Evolutionary conservation across 345 rosid genomes (phyloP), one percentile per base, ranked within the genome.

Genomic region (Mangifera indica): DNA sequence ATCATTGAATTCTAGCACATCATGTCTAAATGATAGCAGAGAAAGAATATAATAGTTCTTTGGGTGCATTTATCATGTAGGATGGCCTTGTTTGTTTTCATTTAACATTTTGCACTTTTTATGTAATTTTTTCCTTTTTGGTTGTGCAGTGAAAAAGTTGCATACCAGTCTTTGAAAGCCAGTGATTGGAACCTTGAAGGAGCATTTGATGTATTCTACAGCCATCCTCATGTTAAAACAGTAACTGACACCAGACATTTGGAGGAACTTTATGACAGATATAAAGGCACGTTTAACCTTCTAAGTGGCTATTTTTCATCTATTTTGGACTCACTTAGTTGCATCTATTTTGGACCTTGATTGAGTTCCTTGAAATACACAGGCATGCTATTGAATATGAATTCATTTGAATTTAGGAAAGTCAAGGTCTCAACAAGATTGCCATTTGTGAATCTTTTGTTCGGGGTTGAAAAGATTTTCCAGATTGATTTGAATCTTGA

Each of bases 141-240:
- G 37, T 63, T 55, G 60, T 82, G 89, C 87, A 95, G 99, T 74
- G 99, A 95, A 72, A 95, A 90, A 80, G 74, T 66, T 78, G 93
- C 99, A 25, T 79, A 88, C 77, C 98, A 89, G 81, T 86, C 94
- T 77, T 84, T 95, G 79, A 92, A 90, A 83, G 89, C 91, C 22
- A 89, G 93, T 57, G 97, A 95, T 60, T 95, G 99, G 99, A 90
- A 91, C 71, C 89, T 92, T 37, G 99, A 95, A 83, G 96, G 90
- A 29, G 98, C 99, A 18, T 86, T 95, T 86, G 98, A 95, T 86
- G 77, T 85, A 67, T 92, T 92, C 85, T 95, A 89, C 78, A 87
- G 88, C 77, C 97, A 89, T 70, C 91, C 98, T 42, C 99, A 95
- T 44, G 74, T 83, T 58, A 87, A 81, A 89, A 84, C 85, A 75